Percentiles rank a stretch among this genome's conserved stretches.
Conservation (phyloP, 192 early-diverging fungal genomes). For the Borealophlyctis nickersoniae region DNA sequence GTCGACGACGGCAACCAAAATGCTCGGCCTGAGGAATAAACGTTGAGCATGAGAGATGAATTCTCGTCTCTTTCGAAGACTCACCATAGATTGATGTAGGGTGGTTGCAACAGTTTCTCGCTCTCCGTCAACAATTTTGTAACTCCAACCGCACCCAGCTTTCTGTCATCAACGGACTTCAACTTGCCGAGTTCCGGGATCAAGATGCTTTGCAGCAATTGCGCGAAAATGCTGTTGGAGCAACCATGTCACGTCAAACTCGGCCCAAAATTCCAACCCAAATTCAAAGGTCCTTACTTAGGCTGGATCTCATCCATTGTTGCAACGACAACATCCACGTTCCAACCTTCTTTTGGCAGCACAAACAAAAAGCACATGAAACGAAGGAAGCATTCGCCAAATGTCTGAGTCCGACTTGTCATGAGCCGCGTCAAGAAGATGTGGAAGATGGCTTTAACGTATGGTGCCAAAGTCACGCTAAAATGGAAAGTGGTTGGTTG, state of each 20-base stretch:
- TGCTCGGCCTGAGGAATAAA: neutral
- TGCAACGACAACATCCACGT: slow-evolving; percentile 56
- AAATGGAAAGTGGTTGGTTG: too few relatives aligned
- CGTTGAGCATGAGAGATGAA: slow-evolving; percentile 5
- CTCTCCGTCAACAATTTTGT: slow-evolving; percentile 58
- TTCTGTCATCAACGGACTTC: slow-evolving; percentile 55
- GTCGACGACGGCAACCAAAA: slow-evolving; percentile 1
- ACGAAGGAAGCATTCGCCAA: slow-evolving; percentile 63
- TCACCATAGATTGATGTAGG: slow-evolving; percentile 38
- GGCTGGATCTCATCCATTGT: slow-evolving; percentile 59
- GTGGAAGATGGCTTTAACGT: slow-evolving; percentile 60
- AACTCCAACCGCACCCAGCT: slow-evolving; percentile 62
- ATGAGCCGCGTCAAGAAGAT: slow-evolving; percentile 56
- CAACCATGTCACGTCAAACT: slow-evolving; percentile 18
- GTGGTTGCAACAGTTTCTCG: too few relatives aligned
- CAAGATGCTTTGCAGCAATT: slow-evolving; percentile 61
- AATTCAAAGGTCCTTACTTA: slow-evolving; percentile 32
- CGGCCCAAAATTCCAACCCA: neutral
- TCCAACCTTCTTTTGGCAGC: slow-evolving; percentile 57
- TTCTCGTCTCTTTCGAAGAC: slow-evolving; percentile 33
- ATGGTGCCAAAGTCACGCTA: slow-evolving; percentile 51
- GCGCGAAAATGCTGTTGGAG: slow-evolving; percentile 55
- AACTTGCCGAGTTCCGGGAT: slow-evolving; percentile 64
- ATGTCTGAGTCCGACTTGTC: slow-evolving; percentile 56
- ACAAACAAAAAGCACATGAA: slow-evolving; percentile 66